Evolutionary conservation across 768 basidiomycete genomes (phyloP), one percentile per base, ranked within the genome.

Genomic region (Collybia sordida): DNA sequence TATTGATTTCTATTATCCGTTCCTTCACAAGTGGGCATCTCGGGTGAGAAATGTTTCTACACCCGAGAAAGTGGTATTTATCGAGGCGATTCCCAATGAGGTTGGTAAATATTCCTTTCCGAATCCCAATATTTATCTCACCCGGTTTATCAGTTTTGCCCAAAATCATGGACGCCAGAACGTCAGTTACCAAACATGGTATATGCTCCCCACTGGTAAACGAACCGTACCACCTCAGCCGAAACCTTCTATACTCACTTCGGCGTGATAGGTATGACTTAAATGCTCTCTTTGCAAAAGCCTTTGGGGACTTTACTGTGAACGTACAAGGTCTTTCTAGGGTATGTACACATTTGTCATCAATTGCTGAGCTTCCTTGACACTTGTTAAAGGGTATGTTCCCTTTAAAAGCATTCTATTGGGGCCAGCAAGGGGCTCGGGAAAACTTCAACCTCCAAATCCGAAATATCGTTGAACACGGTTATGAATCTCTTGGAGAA

Each of bases 11-110:
- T 95, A 90, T 67, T 90, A 78, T 63, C 90, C 91, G 0, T 85
- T 94, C 60, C 60, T 88, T 51, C 74, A 77, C 48, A 71, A 72
- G 36, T 94, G 93, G 88, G 78, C 79, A 11, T 71, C 78, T 38
- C 70, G 82, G 23, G 79, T 92, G 9, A 75, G 79, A 28, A 61
- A 61, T 17, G 70, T 73, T 7, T 68, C 76, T 4, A 68, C 77
- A 1, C 68, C 67, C 3, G 74, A 81, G 4, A 87, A 86, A 58
- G 68, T 89, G 47, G 65, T 87, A 0, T 90, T 96, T 55, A 76
- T 86, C 0, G 96, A 96, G 58, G 80, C 87, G 15, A 88, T 99
- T 54, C 96, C 97, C 6, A 99, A 99, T 58, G 96, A 99, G 74
- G 92, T 92, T 35, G 15, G 2, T 49, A 44, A 24, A 18, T 8